Percentiles rank a stretch among this genome's conserved stretches.
These are phyloP conservation scores for Trichoderma pleuroti DNA, from an alignment of 2,329 filamentous ascomycete species.

Conservation along the genomic window DNA sequence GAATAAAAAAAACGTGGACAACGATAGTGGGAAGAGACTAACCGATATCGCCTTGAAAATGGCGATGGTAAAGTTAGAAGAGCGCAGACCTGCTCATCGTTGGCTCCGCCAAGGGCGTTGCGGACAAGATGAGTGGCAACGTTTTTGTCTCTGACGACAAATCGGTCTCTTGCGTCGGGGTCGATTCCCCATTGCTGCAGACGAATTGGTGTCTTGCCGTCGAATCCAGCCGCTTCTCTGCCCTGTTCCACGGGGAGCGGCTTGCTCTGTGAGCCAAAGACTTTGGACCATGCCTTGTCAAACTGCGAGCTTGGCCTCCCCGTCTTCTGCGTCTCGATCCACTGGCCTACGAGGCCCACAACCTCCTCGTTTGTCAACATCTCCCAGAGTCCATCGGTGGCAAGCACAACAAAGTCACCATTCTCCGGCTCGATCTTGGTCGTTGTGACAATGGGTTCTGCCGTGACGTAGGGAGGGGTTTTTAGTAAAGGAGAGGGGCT, in stretches of 20 bases:
- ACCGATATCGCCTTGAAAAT: conserved; percentile 88
- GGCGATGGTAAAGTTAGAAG: conserved; percentile 87
- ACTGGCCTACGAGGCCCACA: conserved; percentile 91
- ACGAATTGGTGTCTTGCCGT: conserved; percentile 81
- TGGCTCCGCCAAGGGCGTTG: conserved; percentile 89
- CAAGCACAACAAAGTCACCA: conserved; percentile 93
- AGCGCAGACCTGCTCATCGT: conserved; percentile 89
- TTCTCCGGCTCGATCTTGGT: conserved; percentile 85
- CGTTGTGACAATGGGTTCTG: conserved; percentile 90
- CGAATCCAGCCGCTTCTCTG: conserved; percentile 39
- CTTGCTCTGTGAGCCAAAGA: conserved; percentile 50
- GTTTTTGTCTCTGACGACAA: conserved; percentile 92
- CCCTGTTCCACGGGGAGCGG: conserved; percentile 74
- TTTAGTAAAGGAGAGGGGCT: conserved; percentile 73
- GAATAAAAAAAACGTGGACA: not conserved
- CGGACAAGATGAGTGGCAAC: conserved; percentile 92
- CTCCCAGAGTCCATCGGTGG: conserved; percentile 96
- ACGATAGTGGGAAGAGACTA: conserved; percentile 20
- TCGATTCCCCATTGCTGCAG: conserved; percentile 87
- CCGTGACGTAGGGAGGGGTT: conserved; percentile 95
- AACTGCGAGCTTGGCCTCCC: conserved; percentile 60
- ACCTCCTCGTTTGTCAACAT: conserved; percentile 99
- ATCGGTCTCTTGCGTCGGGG: conserved; percentile 70
- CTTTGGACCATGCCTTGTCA: conserved; percentile 63
- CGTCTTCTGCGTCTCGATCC: conserved; percentile 76